Evolutionary conservation across 768 basidiomycete species (phyloP).

Genomic region (Suillus placidus): DNA sequence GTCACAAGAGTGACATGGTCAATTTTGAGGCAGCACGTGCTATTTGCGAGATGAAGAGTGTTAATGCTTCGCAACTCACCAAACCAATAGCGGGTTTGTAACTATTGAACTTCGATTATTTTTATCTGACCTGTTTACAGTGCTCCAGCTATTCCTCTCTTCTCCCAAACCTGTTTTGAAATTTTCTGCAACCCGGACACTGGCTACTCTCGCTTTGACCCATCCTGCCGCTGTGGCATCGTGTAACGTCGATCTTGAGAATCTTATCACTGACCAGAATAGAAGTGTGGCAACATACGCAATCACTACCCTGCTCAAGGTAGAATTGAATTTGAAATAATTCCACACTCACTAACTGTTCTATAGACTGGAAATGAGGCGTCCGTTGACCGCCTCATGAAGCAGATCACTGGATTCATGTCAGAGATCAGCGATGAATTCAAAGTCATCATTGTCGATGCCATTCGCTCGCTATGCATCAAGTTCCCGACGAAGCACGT

Average conservation of each 20-base stretch:
- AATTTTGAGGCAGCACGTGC: constrained; percentile 98
- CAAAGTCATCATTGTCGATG: constrained; percentile 99
- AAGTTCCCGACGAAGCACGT: constrained; percentile 98
- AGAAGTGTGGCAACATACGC: constrained; percentile 97
- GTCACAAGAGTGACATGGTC: constrained; percentile 99
- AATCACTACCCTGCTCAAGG: constrained; percentile 97
- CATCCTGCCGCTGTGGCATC: constrained; percentile 86
- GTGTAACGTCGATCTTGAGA: constrained; percentile 97
- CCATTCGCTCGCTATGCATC: constrained; percentile 96
- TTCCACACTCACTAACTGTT: constrained; percentile 12
- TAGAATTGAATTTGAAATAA: constrained; percentile 25
- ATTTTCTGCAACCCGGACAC: constrained; percentile 95
- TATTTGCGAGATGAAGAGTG: constrained; percentile 94
- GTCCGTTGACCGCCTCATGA: constrained; percentile 98
- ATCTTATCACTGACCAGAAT: constrained; percentile 93
- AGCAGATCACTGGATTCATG: constrained; percentile 99
- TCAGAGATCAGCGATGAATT: constrained; percentile 99
- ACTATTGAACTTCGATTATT: constrained; percentile 7
- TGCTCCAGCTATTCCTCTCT: constrained; percentile 93
- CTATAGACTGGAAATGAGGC: constrained; percentile 95
- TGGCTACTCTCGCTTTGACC: constrained; percentile 83
- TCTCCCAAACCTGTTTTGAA: constrained; percentile 95
- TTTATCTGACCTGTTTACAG: constrained; percentile 42
- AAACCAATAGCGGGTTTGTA: constrained; percentile 85
- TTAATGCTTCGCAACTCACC: constrained; percentile 73